These are phyloP conservation scores for Xylaria sp. DNA, from an alignment of 2,329 filamentous ascomycete species.

Conservation along the genomic window DNA sequence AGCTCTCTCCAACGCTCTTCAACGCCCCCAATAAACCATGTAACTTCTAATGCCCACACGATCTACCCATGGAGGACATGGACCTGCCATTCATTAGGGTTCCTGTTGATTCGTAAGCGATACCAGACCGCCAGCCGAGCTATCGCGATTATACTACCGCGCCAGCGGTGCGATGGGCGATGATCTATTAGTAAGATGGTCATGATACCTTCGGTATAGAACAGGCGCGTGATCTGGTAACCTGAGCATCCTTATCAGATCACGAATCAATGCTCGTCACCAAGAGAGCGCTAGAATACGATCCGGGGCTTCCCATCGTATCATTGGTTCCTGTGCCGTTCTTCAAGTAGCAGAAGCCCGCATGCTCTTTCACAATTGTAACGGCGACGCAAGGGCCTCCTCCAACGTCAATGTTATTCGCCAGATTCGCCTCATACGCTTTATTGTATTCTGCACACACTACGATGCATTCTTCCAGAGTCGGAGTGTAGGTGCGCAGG, in stretches of 20 bases:
- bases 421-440: conserved; percentile 41
- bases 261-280: conserved; percentile 26
- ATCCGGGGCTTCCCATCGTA: conserved; percentile 40
- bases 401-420: conserved; percentile 37
- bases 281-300: conserved; percentile 44
- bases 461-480: conserved; percentile 45
- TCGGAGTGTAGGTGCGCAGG: conserved; percentile 42
- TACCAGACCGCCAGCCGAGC: neutral
- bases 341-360: conserved; percentile 47
- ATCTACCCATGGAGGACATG: neutral
- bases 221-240: neutral
- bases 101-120: neutral
- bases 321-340: conserved; percentile 44
- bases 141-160: neutral
- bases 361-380: conserved; percentile 41
- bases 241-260: neutral
- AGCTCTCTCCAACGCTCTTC: neutral
- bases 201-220: conserved; percentile 1
- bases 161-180: neutral
- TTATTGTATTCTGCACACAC: conserved; percentile 46
- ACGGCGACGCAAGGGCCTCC: conserved; percentile 46
- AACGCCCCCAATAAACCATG: neutral
- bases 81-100: neutral
- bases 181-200: neutral
- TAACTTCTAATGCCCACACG: neutral